phyloP scores from a whole-genome alignment of 1,284 basidiomycete genomes.

The Apiotrichum gracile region DNA sequence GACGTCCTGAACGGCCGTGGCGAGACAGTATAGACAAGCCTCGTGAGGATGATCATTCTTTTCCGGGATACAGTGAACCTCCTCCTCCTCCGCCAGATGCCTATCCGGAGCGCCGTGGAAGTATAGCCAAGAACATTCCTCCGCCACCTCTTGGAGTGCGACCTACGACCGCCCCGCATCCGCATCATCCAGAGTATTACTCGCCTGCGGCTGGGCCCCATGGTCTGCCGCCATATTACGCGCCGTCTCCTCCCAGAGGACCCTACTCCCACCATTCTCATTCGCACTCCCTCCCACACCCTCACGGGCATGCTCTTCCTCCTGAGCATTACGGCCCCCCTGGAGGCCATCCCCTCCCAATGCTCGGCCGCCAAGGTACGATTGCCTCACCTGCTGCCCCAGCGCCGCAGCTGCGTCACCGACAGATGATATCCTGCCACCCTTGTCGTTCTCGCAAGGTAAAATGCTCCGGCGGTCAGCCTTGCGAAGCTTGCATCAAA shows the following conservation, averaged over 20 bases:
- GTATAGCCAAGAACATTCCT: not conserved
- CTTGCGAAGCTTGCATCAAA: slow-evolving; percentile 33
- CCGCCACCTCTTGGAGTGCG: not conserved
- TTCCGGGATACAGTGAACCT: not conserved
- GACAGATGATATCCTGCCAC: slow-evolving; percentile 37
- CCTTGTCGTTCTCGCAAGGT: slow-evolving; percentile 37
- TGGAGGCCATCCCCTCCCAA: not conserved
- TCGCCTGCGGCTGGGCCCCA: not conserved
- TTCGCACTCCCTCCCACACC: not conserved
- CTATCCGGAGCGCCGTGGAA: not conserved
- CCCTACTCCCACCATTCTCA: not conserved
- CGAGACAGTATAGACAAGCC: not conserved
- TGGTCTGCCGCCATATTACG: not conserved
- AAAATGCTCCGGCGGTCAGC: slow-evolving; percentile 34
- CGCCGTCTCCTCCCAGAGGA: not conserved
- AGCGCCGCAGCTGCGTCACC: slow-evolving; percentile 9
- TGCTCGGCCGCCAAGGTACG: not conserved
- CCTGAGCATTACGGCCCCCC: not conserved
- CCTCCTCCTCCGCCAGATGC: not conserved
- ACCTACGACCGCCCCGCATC: not conserved
- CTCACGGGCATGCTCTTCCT: no score
- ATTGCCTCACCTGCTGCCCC: not conserved
- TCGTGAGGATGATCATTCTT: not conserved
- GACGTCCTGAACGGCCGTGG: not conserved
- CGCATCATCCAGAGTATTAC: not conserved